Conservation (phyloP, 2,329 filamentous ascomycete species). For the Zymoseptoria brevis region DNA sequence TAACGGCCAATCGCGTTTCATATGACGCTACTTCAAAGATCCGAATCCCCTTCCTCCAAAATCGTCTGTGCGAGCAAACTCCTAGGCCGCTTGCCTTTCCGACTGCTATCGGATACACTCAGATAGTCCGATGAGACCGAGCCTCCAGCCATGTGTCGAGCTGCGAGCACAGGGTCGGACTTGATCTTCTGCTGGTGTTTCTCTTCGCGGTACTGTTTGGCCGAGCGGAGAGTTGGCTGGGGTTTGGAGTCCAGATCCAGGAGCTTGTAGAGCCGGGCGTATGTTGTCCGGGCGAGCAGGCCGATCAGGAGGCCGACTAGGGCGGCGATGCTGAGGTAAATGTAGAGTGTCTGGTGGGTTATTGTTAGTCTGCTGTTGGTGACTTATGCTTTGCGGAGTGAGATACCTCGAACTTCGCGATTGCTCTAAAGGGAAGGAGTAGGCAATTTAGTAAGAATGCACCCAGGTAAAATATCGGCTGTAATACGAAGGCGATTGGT, state of each 20-base stretch:
- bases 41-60: constrained; percentile 60
- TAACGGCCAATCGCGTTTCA: not conserved
- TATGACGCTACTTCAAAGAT: constrained; percentile 29
- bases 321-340: constrained; percentile 58
- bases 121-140: constrained; percentile 13
- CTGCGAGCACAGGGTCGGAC: constrained; percentile 6
- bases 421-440: constrained; percentile 43
- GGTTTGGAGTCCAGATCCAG: constrained; percentile 17
- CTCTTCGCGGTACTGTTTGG: constrained; percentile 28
- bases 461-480: constrained; percentile 44
- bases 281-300: constrained; percentile 50
- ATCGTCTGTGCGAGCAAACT: constrained; percentile 59
- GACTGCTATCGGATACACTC: constrained; percentile 23
- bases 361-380: constrained; percentile 16
- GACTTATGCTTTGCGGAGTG: not conserved
- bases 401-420: constrained; percentile 50
- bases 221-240: constrained; percentile 16
- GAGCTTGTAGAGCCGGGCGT: constrained; percentile 33
- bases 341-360: constrained; percentile 40
- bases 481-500: constrained; percentile 40
- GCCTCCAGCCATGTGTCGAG: constrained; percentile 11
- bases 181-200: constrained; percentile 19
- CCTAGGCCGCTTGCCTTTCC: constrained; percentile 35
- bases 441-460: constrained; percentile 35
- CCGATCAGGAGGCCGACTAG: constrained; percentile 60